Percentiles rank a stretch among this genome's conserved stretches.
These are phyloP conservation scores for Calonectria fujianensis DNA, from an alignment of 2,329 filamentous ascomycete genomes.

Conservation along the genomic window DNA sequence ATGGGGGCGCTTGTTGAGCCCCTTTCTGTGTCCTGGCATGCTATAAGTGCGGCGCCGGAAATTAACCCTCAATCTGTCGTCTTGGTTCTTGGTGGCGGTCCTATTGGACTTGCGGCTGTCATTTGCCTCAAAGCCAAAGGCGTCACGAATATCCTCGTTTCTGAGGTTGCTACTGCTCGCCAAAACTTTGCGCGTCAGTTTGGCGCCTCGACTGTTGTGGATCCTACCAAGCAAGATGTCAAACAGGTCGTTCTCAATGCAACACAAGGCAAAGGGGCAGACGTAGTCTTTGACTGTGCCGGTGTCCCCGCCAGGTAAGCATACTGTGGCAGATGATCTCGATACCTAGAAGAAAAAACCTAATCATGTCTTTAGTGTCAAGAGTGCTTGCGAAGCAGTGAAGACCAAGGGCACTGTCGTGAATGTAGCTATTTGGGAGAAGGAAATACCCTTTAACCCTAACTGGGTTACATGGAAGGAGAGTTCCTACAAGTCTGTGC, in stretches of 20 bases:
- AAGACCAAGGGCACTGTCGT: constrained; percentile 74
- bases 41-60: constrained; percentile 67
- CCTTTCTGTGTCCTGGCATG: constrained; percentile 66
- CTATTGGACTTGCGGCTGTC: constrained; percentile 69
- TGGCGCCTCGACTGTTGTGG: constrained; percentile 66
- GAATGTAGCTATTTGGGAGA: constrained; percentile 80
- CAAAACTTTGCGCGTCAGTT: constrained; percentile 65
- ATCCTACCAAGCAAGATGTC: constrained; percentile 67
- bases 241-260: constrained; percentile 66
- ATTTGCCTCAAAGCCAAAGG: constrained; percentile 68
- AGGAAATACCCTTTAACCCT: constrained; percentile 54
- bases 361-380: constrained; percentile 45
- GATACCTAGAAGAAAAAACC: accelerated
- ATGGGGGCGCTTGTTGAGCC: constrained; percentile 73
- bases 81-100: constrained; percentile 69
- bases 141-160: constrained; percentile 67
- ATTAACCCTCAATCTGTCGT: constrained; percentile 65
- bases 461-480: constrained; percentile 56
- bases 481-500: constrained; percentile 52
- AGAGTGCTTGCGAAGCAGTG: constrained; percentile 67
- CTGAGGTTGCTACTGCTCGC: constrained; percentile 66
- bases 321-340: too few species aligned
- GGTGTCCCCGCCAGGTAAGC: constrained; percentile 65
- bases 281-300: constrained; percentile 78
- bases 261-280: constrained; percentile 69